Evolutionary conservation across 768 basidiomycete species (phyloP), one percentile per base, ranked within the genome.

Genomic region (Rhodocollybia butyracea): DNA sequence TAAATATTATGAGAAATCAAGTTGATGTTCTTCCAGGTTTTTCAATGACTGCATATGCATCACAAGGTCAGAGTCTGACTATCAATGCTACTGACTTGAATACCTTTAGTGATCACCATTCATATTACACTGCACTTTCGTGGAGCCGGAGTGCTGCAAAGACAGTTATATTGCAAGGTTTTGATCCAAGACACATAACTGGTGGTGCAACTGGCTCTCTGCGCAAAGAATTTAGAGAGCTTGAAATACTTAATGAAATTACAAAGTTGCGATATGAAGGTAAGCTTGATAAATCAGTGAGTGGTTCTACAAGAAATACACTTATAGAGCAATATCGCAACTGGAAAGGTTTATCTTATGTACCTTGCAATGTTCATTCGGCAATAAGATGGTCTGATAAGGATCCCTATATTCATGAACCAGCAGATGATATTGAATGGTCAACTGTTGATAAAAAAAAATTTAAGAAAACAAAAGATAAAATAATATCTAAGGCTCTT

Each of bases 201-300:
- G 51, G 56, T 17, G 56, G 59, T 26, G 27, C 56, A 2, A 38
- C 38, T 2, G 38, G 48, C 3, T 24, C 22, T 7, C 41, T 59
- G 2, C 22, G 50, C 26, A 31, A 46, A 29, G 59, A 59, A 46
- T 59, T 43, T 53, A 3, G 63, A 31, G 58, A 62, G 27, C 50
- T 63, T 10, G 63, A 66, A n/a, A n/a, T n/a, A n/a, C n/a, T n/a
- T n/a, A n/a, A n/a, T n/a, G n/a, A n/a, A n/a, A n/a, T n/a, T n/a
- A 62, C 61, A 1, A 46, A 36, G 22, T 38, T 61, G 31, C 22
- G 51, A 36, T 64, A 47, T 38, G n/a, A 55, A 0, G 30, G 52
- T 1, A 39, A 42, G 24, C 41, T 66, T 3, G 51, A 57, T 13
- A 6, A 10, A 5, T 29, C 21, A 19, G 52, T 64, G 0, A 22